These are phyloP conservation scores for Pseudotsuga menziesii DNA, from an alignment of 75 land plant genomes.

Conservation along the genomic window DNA sequence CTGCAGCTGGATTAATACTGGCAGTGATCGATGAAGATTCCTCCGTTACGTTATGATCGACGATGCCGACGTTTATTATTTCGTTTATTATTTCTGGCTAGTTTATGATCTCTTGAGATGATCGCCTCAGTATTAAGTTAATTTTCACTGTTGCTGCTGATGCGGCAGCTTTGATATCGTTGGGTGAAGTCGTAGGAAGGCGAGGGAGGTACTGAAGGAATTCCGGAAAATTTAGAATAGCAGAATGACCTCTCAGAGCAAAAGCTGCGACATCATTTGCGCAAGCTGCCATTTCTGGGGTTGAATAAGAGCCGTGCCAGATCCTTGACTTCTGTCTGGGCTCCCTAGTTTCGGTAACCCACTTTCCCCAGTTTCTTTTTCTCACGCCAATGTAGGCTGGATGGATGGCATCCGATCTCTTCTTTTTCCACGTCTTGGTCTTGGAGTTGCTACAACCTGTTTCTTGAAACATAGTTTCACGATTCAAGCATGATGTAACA, in stretches of 20 bases:
- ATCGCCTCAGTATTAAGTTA: no score
- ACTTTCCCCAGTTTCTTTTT: slow-evolving; percentile 33
- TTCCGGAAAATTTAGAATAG: slow-evolving; percentile 33
- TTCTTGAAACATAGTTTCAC: no score
- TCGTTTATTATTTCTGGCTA: no score
- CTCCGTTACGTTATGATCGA: no score
- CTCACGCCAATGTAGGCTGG: slow-evolving; percentile 31
- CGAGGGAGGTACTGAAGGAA: slow-evolving; percentile 9
- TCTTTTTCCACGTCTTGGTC: no score
- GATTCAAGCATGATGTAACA: no score
- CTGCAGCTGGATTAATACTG: no score
- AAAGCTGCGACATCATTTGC: slow-evolving; percentile 39
- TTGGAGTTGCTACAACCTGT: no score
- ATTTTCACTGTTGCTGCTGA: slow-evolving; percentile 12
- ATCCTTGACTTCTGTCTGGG: slow-evolving; percentile 34
- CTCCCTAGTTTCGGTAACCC: slow-evolving; percentile 41
- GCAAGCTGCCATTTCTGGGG: slow-evolving; percentile 42
- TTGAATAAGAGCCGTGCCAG: slow-evolving; percentile 39
- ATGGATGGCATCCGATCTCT: slow-evolving; percentile 5
- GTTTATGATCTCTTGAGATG: no score
- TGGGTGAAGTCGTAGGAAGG: slow-evolving; percentile 1
- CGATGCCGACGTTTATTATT: no score
- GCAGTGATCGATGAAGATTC: no score
- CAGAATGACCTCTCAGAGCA: slow-evolving; percentile 20
- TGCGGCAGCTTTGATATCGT: slow-evolving; percentile 31